Evolutionary conservation across 2,329 filamentous ascomycete species (phyloP), one percentile per base, ranked within the genome.

Genomic region (Cladorrhinum sp.): DNA sequence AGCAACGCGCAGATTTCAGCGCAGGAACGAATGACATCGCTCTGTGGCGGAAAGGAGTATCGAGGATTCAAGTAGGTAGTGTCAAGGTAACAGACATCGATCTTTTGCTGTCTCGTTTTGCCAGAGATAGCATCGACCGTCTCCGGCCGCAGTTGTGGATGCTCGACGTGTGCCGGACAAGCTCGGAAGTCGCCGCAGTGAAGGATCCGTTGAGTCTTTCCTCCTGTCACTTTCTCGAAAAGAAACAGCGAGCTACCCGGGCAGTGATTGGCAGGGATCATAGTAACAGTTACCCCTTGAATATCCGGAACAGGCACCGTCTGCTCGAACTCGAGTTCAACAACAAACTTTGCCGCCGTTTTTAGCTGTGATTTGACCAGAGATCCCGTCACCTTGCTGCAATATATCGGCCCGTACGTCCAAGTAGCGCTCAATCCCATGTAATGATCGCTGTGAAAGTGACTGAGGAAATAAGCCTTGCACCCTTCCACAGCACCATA

Each of bases 401-500:
- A 98, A 70, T 96, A 99, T 53, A 99, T 98, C 0, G 93, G 93
- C 0, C 95, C 95, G 72, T 99, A 93, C 41, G 80, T 85, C 95
- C 95, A 99, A 29, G 82, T 91, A 7, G 90, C 86, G 10, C 91
- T 95, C 10, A 99, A 78, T 1, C 95, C 95, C 32, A 97, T 87
- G 69, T 99, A 99, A 72, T 99, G 95, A 72, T 99, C 95, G 69
- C 92, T 97, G 74, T 99, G 95, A 67, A 98, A 99, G 72, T 99
- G 95, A 68, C 93, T 97, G 10, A 99, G 82, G 67, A 99, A 99
- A 72, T 99, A 99, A 1, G 93, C 95, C 57, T 90, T 89, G 73
- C 93, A 96, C 0, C 92, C 93, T 71, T 96, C 84, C 0, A 99
- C 91, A 8, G 93, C 92, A 1, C 95, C 95, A 70, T 98, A 99